Evolutionary conservation across 257 asterid species (phyloP).

Genomic region (Solanum dulcamara): DNA sequence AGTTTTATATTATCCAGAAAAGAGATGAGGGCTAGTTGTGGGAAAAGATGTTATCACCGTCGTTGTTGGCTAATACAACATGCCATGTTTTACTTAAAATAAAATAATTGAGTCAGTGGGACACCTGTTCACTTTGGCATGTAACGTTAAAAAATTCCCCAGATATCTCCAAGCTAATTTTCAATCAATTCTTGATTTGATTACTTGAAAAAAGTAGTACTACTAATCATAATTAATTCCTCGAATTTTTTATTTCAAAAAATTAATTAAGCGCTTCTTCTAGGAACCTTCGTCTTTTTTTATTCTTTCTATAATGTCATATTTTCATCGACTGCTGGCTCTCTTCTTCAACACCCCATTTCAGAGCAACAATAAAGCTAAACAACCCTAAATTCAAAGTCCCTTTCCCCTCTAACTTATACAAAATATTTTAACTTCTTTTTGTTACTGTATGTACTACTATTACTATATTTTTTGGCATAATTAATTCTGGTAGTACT

Average conservation of each 20-base stretch:
- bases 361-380: neutral
- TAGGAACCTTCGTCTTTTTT: slow-evolving; percentile 43
- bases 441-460: neutral
- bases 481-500: neutral
- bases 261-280: slow-evolving; percentile 28
- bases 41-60: neutral
- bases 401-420: neutral
- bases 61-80: neutral
- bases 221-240: neutral
- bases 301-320: neutral
- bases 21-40: neutral
- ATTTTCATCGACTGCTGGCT: slow-evolving; percentile 7
- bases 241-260: neutral
- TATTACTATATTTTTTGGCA: neutral
- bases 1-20: neutral
- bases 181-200: neutral
- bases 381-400: neutral
- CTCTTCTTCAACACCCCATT: neutral
- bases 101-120: neutral
- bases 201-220: neutral
- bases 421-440: neutral
- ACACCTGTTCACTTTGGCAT: neutral
- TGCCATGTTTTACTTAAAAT: neutral
- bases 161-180: no score
- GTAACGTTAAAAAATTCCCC: neutral